Conservation (phyloP, 2,329 filamentous ascomycete genomes). For the Hortaea sp. region DNA sequence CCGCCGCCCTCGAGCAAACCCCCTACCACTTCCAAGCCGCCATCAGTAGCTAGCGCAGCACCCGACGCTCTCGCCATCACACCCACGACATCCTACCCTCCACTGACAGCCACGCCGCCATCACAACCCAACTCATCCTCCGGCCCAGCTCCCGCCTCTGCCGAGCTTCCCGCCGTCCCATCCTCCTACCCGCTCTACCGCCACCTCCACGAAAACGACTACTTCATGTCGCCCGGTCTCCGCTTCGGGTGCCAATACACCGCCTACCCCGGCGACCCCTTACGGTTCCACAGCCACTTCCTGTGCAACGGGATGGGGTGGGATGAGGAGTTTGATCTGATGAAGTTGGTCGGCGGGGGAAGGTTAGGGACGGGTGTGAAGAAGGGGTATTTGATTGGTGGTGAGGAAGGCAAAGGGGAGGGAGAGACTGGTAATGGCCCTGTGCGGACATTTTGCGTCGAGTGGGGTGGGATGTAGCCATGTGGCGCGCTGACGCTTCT, state of each 20-base stretch:
- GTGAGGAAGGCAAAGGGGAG: conserved; percentile 31
- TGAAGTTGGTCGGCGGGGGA: conserved; percentile 79
- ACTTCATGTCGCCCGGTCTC: conserved; percentile 83
- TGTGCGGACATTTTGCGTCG: conserved; percentile 70
- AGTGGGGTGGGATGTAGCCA: conserved; percentile 85
- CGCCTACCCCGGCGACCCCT: conserved; percentile 87
- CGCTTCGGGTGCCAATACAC: conserved; percentile 92
- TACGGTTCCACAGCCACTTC: conserved; percentile 94
- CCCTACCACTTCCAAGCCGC: conserved; percentile 7
- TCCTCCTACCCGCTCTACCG: conserved; percentile 66
- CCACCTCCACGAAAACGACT: conserved; percentile 67
- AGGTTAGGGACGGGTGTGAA: conserved; percentile 89
- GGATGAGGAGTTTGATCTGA: conserved; percentile 74
- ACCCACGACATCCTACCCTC: conserved; percentile 40
- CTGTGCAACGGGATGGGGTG: conserved; percentile 75
- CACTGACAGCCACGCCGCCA: conserved; percentile 20
- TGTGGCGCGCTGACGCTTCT: no score
- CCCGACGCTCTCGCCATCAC: conserved; percentile 30
- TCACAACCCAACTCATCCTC: background rate
- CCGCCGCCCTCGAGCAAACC: conserved; percentile 7
- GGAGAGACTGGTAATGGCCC: conserved; percentile 28
- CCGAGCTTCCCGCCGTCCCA: conserved; percentile 26
- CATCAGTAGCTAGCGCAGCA: conserved; percentile 1
- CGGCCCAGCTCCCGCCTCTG: background rate
- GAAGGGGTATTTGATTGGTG: conserved; percentile 85